Base-by-base conservation (phyloP, 2,329 filamentous ascomycete genomes). In the Arthrobotrys iridis region DNA sequence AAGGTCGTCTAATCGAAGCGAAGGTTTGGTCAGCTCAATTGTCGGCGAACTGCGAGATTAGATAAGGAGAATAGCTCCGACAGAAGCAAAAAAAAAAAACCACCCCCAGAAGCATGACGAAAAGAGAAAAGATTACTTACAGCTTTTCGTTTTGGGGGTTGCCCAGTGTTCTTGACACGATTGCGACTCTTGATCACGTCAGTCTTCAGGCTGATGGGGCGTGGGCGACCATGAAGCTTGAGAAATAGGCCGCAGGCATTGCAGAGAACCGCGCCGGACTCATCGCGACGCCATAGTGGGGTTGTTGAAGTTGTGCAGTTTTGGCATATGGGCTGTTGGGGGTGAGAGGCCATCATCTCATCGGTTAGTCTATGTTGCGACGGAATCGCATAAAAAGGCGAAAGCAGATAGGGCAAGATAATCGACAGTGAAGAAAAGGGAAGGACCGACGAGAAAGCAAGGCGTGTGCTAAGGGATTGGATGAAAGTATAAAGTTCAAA, bases 131-230 rank as follows among this genome's bases (percentile, higher is more conserved):
- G 58, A 35, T 80, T 84, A 93, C 92, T 89, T 96, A 96, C 83
- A 58, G 70, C 52, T 67, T 74, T 74, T 48, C 70, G 70, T 80
- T 92, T 91, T 50, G 90, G 89, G 77, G 91, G 88, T 80, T 93
- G 87, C 1, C 85, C 92, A 6, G 91, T 88, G 63, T 93, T 95
- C 86, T 98, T 98, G 79, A 98, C 94, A 78, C 95, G 90, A 84
- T 99, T 99, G 80, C 95, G 93, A 85, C 93, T 97, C 86, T 99
- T 99, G 85, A 99, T 99, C 79, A 98, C 94, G 85, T 99, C 95
- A 55, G 95, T 98, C 87, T 99, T 99, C 80, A 99, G 87, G 79
- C 92, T 96, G 82, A 97, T 97, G 79, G 95, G 95, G 67, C 95
- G 90, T 75, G 95, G 89, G 24, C 93, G 91, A 77, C 93, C 93